Percentiles rank a stretch among this genome's conserved stretches.
Evolutionary conservation across 2,329 filamentous ascomycete genomes (phyloP).

Genomic region (Aschersonia sp.): DNA sequence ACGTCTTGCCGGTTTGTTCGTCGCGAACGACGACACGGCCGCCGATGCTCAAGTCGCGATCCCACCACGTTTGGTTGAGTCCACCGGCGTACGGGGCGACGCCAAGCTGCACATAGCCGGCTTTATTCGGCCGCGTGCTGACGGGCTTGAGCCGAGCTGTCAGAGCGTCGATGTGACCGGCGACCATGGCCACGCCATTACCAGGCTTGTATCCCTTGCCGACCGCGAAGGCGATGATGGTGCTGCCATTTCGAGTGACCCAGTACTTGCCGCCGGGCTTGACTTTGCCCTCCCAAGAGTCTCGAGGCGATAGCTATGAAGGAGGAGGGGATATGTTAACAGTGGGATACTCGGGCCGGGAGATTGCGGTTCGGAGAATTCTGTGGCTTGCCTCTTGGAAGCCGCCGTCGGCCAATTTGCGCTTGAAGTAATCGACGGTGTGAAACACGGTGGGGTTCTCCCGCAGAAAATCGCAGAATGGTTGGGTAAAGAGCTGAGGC

Average conservation of each 20-base stretch:
- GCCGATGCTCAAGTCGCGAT: slow-evolving; percentile 81
- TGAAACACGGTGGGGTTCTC: slow-evolving; percentile 92
- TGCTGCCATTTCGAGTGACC: slow-evolving; percentile 70
- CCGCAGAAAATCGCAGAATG: slow-evolving; percentile 77
- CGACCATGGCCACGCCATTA: slow-evolving; percentile 77
- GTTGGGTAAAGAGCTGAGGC: slow-evolving; percentile 59
- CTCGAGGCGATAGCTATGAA: slow-evolving; percentile 56
- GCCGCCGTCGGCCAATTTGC: slow-evolving; percentile 55
- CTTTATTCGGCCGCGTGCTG: slow-evolving; percentile 67
- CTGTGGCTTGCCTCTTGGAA: slow-evolving; percentile 46
- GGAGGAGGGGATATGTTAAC: not conserved
- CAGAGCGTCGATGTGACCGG: slow-evolving; percentile 83
- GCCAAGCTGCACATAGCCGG: slow-evolving; percentile 77
- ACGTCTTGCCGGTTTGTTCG: slow-evolving; percentile 56
- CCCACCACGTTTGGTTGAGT: slow-evolving; percentile 89
- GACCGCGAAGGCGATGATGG: slow-evolving; percentile 72
- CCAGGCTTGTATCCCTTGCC: slow-evolving; percentile 70
- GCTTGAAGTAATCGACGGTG: slow-evolving; percentile 64
- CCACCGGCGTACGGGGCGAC: slow-evolving; percentile 87
- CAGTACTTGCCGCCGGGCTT: slow-evolving; percentile 79
- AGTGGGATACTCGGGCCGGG: not conserved
- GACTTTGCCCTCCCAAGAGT: slow-evolving; percentile 61
- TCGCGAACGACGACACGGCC: slow-evolving; percentile 79
- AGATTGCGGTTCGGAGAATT: not conserved
- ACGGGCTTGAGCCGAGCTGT: slow-evolving; percentile 87